A percentile compares a stretch with the other conserved stretches of the same genome.
phyloP scores from a whole-genome alignment of 306 rosid species.

The Gillenia trifoliata region DNA sequence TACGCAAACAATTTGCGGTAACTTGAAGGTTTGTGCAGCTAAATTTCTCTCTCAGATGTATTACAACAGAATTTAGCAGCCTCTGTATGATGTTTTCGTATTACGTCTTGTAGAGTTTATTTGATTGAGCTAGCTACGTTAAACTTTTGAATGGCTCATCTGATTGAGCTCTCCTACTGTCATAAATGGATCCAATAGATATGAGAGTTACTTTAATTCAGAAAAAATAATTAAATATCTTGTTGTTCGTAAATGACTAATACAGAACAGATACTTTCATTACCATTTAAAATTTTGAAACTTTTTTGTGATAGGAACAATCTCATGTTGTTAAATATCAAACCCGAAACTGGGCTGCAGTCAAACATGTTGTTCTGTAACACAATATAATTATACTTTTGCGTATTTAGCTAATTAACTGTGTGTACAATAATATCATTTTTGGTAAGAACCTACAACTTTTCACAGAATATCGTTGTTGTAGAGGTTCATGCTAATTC shows the following conservation, averaged over 20 bases:
- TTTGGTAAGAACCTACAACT: background rate
- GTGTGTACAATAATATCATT: background rate
- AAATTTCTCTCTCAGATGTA: constrained; percentile 1
- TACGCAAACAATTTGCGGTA: constrained; percentile 91
- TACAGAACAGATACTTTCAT: background rate
- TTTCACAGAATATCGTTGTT: background rate
- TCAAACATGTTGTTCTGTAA: too few species aligned
- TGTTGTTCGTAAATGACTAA: too few species aligned
- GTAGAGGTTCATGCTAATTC: background rate
- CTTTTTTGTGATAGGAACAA: too few species aligned
- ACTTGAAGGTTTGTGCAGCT: constrained; percentile 71
- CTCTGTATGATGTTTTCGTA: background rate
- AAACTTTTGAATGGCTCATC: background rate
- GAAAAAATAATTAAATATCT: background rate
- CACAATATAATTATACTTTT: too few species aligned
- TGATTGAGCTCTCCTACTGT: too few species aligned
- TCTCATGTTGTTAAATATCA: background rate
- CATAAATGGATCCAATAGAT: background rate
- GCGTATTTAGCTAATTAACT: background rate
- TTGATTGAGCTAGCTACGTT: background rate
- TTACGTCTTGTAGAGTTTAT: too few species aligned
- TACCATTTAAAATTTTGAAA: background rate
- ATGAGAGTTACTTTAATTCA: background rate
- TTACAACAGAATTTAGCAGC: background rate
- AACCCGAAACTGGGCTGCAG: background rate